These are phyloP conservation scores for Didymella segeticola DNA, from an alignment of 2,329 filamentous ascomycete species.

Conservation along the genomic window DNA sequence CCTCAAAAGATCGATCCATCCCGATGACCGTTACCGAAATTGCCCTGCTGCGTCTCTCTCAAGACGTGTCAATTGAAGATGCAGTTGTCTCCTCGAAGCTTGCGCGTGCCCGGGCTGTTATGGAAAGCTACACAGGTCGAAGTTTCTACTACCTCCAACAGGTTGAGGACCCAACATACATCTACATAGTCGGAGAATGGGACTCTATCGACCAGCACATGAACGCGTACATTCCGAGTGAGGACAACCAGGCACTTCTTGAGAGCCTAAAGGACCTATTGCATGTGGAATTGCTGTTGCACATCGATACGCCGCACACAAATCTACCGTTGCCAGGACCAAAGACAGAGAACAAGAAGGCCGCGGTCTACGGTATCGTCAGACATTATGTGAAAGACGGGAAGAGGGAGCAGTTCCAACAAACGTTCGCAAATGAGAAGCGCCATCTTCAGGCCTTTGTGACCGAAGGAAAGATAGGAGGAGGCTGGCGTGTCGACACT, in stretches of 20 bases:
- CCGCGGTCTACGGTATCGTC: constrained; percentile 39
- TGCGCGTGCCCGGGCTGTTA: constrained; percentile 44
- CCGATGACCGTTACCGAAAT: constrained; percentile 55
- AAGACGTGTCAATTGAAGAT: constrained; percentile 26
- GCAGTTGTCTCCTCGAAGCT: constrained; percentile 42
- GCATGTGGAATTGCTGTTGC: constrained; percentile 53
- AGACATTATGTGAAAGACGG: constrained; percentile 43
- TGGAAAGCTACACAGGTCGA: constrained; percentile 48
- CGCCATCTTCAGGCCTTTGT: constrained; percentile 35
- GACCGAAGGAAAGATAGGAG: constrained; percentile 37
- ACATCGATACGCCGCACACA: constrained; percentile 50
- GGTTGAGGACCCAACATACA: constrained; percentile 51
- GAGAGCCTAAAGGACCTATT: constrained; percentile 46
- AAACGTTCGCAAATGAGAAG: constrained; percentile 33
- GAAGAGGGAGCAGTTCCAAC: constrained; percentile 34
- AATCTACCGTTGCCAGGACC: constrained; percentile 36
- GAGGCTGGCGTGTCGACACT: constrained; percentile 52
- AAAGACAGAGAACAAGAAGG: background rate
- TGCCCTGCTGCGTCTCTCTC: constrained; percentile 51
- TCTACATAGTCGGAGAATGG: constrained; percentile 58
- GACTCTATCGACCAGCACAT: constrained; percentile 52
- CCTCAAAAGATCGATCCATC: background rate
- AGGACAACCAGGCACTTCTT: constrained; percentile 52
- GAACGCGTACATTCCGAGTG: constrained; percentile 52
- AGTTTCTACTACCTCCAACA: constrained; percentile 52